Evolutionary conservation across 2,329 filamentous ascomycete genomes (phyloP).

Genomic region (Pseudogymnoascus sp.): DNA sequence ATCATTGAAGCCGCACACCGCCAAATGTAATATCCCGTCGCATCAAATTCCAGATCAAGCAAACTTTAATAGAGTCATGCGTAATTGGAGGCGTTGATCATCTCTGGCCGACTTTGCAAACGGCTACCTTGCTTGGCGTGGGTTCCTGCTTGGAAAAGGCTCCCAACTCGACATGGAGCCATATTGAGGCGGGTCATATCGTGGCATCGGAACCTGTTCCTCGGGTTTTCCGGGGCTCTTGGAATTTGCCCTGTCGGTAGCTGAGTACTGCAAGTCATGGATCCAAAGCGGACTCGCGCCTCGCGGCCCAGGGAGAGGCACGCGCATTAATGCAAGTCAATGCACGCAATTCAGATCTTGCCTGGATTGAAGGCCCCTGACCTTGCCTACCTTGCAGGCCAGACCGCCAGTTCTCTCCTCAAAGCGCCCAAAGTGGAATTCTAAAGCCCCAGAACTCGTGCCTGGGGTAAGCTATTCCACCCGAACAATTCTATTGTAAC

Average conservation of each 20-base stretch:
- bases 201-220: background rate
- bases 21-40: conserved; percentile 6
- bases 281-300: background rate
- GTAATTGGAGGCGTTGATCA: background rate
- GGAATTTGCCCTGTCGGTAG: background rate
- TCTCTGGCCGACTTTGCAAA: conserved; percentile 1
- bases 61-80: background rate
- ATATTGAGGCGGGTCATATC: background rate
- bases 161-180: background rate
- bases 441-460: background rate
- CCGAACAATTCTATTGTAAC: background rate
- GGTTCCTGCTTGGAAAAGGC: conserved; percentile 4
- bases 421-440: conserved; percentile 7
- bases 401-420: conserved; percentile 30
- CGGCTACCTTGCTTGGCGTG: conserved; percentile 4
- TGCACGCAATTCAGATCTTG: conserved; percentile 10
- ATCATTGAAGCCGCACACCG: conserved; percentile 5
- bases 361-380: conserved; percentile 20
- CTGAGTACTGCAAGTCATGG: background rate
- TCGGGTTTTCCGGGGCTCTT: background rate
- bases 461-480: background rate
- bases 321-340: conserved; percentile 7
- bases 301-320: background rate
- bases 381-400: conserved; percentile 21
- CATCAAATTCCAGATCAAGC: conserved; percentile 6